Base-by-base conservation (phyloP, 768 basidiomycete species). In the Xerocomellus amylosporus region DNA sequence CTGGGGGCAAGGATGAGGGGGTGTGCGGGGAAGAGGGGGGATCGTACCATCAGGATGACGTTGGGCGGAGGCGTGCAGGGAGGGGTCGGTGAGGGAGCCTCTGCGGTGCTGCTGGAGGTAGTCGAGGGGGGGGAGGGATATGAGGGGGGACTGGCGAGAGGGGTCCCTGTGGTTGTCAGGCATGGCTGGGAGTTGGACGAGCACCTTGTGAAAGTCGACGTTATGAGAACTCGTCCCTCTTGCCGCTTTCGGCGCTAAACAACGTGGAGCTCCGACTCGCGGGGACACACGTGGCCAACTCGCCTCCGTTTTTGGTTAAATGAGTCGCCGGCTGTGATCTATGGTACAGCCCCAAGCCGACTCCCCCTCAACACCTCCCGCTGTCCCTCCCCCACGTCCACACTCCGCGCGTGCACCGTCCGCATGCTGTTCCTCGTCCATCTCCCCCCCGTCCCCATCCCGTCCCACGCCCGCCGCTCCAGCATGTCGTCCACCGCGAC, bases 11-110 rank as follows among this genome's bases (percentile, higher is more conserved):
- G 59, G 63, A 69, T 65, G 62, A 62, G 65, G 34, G 64, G 57
- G 51, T 37, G 41, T 7, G 46, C 10, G 1, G 47, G 13, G 22
- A 33, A 39, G 15, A 49, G 37, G 54, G 48, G 55, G 51, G 56
- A 56, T 54, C 52, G 47, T 59, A 67, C 51, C 59, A 63, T 64
- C 65, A 46, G 56, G 44, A 22, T 63, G 56, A 57, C 56, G 58
- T 39, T 48, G 52, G 24, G 24, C 24, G 34, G 77, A 71, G 26
- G 82, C 84, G 72, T 89, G 87, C 46, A 90, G 77, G 39, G 86
- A 85, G 4, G 89, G 89, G 75, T 92, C 90, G 8, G 89, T 89
- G 66, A 90, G 86, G 2, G 90, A 91, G 55, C 88, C 88, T 54
- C 88, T 75, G n/a, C 89, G 82, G 65, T 90, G 90, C 51, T 80